Conservation (phyloP, 345 rosid species). For the Cardamine resedifolia region DNA sequence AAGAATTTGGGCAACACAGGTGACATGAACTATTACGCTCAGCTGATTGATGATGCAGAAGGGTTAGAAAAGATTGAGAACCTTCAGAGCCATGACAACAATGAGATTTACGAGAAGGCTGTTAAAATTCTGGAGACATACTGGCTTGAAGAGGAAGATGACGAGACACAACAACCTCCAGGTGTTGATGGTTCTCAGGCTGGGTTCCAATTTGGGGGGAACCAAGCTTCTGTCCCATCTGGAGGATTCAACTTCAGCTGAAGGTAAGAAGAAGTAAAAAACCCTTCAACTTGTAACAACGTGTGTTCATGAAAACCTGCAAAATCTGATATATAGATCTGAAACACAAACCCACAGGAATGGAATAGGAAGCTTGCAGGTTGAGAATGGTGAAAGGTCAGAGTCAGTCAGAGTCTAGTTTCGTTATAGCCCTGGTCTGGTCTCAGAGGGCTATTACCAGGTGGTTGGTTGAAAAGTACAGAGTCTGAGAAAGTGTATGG, state of each 20-base stretch:
- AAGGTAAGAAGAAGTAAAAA: conserved; percentile 33
- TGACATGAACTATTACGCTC: conserved; percentile 63
- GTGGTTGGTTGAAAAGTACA: conserved; percentile 23
- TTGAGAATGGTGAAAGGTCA: conserved; percentile 19
- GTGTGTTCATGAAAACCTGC: not conserved
- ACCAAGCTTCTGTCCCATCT: conserved; percentile 55
- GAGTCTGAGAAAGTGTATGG: conserved; percentile 14
- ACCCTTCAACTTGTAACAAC: not conserved
- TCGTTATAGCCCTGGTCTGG: conserved; percentile 4
- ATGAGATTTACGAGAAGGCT: conserved; percentile 83
- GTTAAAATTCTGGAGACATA: conserved; percentile 81
- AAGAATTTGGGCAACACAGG: conserved; percentile 53
- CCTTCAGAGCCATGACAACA: conserved; percentile 82
- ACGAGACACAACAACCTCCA: conserved; percentile 62
- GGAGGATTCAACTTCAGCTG: conserved; percentile 81
- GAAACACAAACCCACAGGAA: conserved; percentile 26
- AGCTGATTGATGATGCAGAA: conserved; percentile 76
- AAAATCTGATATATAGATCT: conserved; percentile 10
- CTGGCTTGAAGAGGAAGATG: conserved; percentile 87
- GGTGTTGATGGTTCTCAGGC: conserved; percentile 55
- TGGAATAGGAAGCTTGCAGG: conserved; percentile 8
- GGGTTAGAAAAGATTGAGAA: conserved; percentile 85
- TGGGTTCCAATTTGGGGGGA: conserved; percentile 69
- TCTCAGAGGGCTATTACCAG: not conserved
- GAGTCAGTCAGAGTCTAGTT: conserved; percentile 29